Evolutionary conservation across 768 basidiomycete species (phyloP), one percentile per base, ranked within the genome.

Genomic region (Naematelia encephala): DNA sequence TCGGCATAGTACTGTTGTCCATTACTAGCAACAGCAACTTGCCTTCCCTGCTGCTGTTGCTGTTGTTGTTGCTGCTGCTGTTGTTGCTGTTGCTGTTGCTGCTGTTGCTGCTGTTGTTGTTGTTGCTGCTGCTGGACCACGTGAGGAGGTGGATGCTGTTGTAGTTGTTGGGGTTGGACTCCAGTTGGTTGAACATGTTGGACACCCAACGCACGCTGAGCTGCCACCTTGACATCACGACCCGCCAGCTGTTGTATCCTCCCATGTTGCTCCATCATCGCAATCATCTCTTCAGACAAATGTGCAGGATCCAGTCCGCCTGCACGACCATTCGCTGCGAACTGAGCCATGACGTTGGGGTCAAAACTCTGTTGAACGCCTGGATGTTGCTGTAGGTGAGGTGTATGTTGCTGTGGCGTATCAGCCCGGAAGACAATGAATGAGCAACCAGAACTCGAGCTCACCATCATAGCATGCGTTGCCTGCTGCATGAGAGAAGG

Each of bases 71-170:
- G 34, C 8, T 8, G 8, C 16, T 39, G 34, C 34, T 39, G 34
- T 16, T 39, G 34, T 16, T 39, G 34, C 34, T 39, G 34, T 39
- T 8, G 8, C 34, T 39, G 34, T 16, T 39, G 34, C 16, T 39
- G 34, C 34, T 39, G 34, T 16, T 39, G 34, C 34, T 39, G 34
- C 8, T 39, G 34, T 39, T 39, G 34, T 39, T 39, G 34, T 16
- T 39, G 34, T 16, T 39, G 34, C 34, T 39, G 34, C 34, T 39
- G 34, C 34, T 39, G 25, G 25, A 52, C 21, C 28, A 52, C 19
- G 29, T 52, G 51, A 5, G 51, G 51, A 11, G 51, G 29, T 5
- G 51, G 51, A 30, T 29, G 51, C 51, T 23, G 51, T 5, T 13
- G 13, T 14, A 30, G 2, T 14, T 21, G 19, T 25, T 30, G 27